These are phyloP conservation scores for Alternaria ethzedia DNA, from an alignment of 2,329 filamentous ascomycete genomes.

Conservation along the genomic window DNA sequence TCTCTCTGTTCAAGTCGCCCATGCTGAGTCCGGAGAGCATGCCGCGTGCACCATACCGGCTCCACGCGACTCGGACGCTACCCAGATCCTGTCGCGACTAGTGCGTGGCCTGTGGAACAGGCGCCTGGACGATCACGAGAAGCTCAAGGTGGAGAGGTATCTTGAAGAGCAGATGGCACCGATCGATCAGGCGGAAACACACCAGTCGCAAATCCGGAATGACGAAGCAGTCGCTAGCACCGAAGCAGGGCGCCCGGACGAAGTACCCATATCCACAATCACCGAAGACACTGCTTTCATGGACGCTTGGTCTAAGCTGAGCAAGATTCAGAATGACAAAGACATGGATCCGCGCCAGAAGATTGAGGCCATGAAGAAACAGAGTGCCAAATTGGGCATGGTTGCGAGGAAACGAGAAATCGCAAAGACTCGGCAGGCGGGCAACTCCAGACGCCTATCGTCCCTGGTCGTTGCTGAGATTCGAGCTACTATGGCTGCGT, in stretches of 20 bases:
- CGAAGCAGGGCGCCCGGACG: slow-evolving; percentile 1
- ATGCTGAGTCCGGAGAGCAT: slow-evolving; percentile 33
- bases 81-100: slow-evolving; percentile 31
- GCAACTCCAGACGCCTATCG: slow-evolving; percentile 26
- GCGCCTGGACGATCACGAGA: slow-evolving; percentile 30
- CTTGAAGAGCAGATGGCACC: slow-evolving; percentile 19
- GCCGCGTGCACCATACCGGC: slow-evolving; percentile 30
- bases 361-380: slow-evolving; percentile 19
- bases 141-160: slow-evolving; percentile 29
- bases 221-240: slow-evolving; percentile 9
- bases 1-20: slow-evolving; percentile 31
- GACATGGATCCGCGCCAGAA: slow-evolving; percentile 11
- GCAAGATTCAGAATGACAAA: slow-evolving; percentile 15
- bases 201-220: slow-evolving; percentile 2
- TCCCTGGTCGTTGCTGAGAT: slow-evolving; percentile 53
- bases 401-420: slow-evolving; percentile 18
- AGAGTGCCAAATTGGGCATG: slow-evolving; percentile 18
- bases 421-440: slow-evolving; percentile 17
- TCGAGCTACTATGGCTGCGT: slow-evolving; percentile 58
- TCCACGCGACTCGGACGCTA: slow-evolving; percentile 23
- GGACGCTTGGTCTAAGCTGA: slow-evolving; percentile 13
- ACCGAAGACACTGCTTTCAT: slow-evolving; percentile 7
- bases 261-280: neutral
- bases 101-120: slow-evolving; percentile 32
- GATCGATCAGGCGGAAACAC: slow-evolving; percentile 2